These are phyloP conservation scores for Cladosporium sphaerospermum DNA, from an alignment of 2,329 filamentous ascomycete species.

Conservation along the genomic window DNA sequence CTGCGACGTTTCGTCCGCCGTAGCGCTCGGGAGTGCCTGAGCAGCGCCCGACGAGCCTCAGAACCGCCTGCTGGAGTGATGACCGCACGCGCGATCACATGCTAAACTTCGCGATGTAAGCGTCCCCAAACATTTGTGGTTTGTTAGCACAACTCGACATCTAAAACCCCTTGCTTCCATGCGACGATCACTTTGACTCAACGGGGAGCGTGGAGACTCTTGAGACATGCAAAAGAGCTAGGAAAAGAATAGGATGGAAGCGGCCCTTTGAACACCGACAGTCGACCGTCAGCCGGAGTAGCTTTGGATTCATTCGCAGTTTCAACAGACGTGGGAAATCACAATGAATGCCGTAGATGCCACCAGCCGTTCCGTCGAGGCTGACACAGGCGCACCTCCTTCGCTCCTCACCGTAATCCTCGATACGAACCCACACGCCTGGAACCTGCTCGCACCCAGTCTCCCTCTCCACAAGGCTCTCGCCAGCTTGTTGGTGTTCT, in stretches of 20 bases:
- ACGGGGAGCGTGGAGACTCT: too few relatives aligned
- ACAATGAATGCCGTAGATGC: slow-evolving; percentile 62
- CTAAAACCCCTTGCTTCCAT: too few relatives aligned
- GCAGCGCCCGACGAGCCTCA: neutral
- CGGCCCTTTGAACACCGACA: too few relatives aligned
- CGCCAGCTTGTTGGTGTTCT: slow-evolving; percentile 86
- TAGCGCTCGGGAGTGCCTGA: neutral
- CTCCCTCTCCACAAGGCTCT: slow-evolving; percentile 79
- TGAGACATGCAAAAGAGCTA: too few relatives aligned
- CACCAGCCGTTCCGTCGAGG: slow-evolving; percentile 37
- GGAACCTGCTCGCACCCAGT: slow-evolving; percentile 68
- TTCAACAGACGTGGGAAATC: too few relatives aligned
- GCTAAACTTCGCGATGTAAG: neutral
- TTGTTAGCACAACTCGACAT: too few relatives aligned
- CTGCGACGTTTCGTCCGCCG: neutral
- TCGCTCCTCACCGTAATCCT: slow-evolving; percentile 86
- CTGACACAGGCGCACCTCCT: slow-evolving; percentile 46
- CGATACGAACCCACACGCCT: slow-evolving; percentile 94
- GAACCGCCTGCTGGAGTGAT: too few relatives aligned
- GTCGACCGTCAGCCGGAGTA: too few relatives aligned
- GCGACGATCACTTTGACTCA: too few relatives aligned
- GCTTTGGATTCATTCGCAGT: too few relatives aligned
- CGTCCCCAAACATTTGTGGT: too few relatives aligned
- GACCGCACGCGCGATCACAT: neutral
- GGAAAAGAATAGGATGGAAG: neutral